Base-by-base conservation (phyloP, 163 green algal genomes). In the Scenedesmus sp. region DNA sequence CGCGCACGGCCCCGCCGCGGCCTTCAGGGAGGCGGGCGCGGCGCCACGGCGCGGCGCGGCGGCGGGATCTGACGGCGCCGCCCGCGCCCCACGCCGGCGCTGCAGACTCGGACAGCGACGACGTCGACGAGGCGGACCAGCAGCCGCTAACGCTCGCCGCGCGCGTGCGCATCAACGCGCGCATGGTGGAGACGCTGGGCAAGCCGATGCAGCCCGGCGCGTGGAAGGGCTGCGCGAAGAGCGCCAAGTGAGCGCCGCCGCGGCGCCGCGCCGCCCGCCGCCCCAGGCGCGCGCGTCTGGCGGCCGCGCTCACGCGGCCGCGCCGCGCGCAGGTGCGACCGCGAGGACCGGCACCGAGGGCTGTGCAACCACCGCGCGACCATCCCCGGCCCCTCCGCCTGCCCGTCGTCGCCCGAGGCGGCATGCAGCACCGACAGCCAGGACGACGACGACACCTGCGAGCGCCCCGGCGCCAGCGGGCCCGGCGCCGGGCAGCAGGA, bases 191-290 rank as follows among this genome's bases (percentile, higher is more conserved):
- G 15, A 18, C 9, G 22, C 45, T 34, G 20, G 69, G 69, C n/a
- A 56, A 54, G 42, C 53, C 69, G 11, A 18, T 67, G 54, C 29
- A 57, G 54, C 69, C 33, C 5, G 54, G 69, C 10, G 69, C 69
- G 13, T 77, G 69, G 69, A 47, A 67, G 36, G 69, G 69, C n/a
- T 77, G 69, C 54, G 28, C 14, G 11, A 77, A 77, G 54, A 77
- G 69, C 57, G 54, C 69, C 3, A 58, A 36, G 69, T 77, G 33
- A 77, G 69, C 22, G 29, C 5, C 7, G 39, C 39, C 6, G 39
- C 39, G 39, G 39, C 39, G 39, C 39, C 10, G 39, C 39, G 10
- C 10, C 7, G 7, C 39, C 7, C 39, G 39, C 39, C 7, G n/a
- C 3, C 3, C 10, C 18, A 60, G 51, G 53, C 10, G 14, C 56